Evolutionary conservation across 495 filamentous ascomycete species (phyloP), one percentile per base, ranked within the genome.

Genomic region (Podospora comata): DNA sequence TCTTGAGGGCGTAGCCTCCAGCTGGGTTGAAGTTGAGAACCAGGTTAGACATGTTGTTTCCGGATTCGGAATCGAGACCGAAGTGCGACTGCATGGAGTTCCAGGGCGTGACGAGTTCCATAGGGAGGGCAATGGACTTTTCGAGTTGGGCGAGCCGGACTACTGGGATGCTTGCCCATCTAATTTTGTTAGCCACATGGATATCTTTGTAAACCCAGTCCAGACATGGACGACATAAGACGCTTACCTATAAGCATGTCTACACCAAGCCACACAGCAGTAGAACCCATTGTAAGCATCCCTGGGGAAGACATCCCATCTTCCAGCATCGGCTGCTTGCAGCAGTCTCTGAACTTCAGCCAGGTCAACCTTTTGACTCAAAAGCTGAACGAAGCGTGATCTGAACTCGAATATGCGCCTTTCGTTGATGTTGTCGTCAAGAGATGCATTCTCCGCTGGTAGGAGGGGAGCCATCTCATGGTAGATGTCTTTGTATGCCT

Each of bases 121-220:
- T 28, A 5, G 80, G 80, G 34, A 84, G 74, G 27, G 75, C 67
- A 13, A 84, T 55, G 16, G 73, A 56, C 6, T 70, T 75, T 67
- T 84, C 80, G 28, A 75, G 68, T 67, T 84, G 81, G 30, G 79
- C 81, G 23, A 77, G 67, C 7, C 73, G 74, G 15, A 83, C 79
- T 1, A 80, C 77, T 4, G 81, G 81, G 26, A 82, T 77, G 18
- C 73, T 79, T n/a, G 67, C 81, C 81, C 81, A 84, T 58, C 79
- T 80, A 26, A 13, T 13, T 27, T 19, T 7, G 39, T 28, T 15
- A 15, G 23, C 23, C 23, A 2, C 1, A 23, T 23, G 23, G 23
- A 23, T 23, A 23, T 23, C 1, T 23, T 23, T 23, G 23, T 23
- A 1, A 23, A 23, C 23, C 23, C 23, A 23, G 23, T 23, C 23